Percentiles rank a stretch among this genome's conserved stretches.
These are phyloP conservation scores for Aphanomyces astaci DNA, from an alignment of 352 stramenopile genomes.

Conservation along the genomic window DNA sequence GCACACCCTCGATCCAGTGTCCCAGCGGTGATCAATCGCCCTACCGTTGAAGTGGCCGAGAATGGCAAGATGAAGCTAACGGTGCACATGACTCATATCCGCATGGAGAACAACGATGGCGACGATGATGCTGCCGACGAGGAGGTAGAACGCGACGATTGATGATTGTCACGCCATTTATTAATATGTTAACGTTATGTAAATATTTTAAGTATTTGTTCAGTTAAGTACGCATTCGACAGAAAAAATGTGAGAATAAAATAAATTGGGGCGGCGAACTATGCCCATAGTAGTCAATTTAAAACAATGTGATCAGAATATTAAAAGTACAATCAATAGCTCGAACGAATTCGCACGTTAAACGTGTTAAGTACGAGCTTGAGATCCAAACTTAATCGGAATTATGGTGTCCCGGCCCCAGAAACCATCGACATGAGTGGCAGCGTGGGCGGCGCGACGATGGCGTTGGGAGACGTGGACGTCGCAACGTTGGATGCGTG, in stretches of 20 bases:
- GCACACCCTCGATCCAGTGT: not conserved
- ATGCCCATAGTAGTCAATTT: too few species aligned
- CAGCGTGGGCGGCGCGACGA: constrained; percentile 8
- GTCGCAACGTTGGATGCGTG: constrained; percentile 90
- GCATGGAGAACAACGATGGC: not conserved
- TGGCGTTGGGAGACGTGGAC: constrained; percentile 38
- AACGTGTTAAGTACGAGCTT: not conserved
- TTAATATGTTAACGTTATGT: too few species aligned
- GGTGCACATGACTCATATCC: constrained; percentile 3
- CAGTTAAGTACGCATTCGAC: too few species aligned
- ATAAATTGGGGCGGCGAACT: too few species aligned
- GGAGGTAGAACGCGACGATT: too few species aligned
- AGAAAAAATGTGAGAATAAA: too few species aligned
- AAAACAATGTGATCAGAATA: too few species aligned
- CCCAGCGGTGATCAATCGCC: not conserved
- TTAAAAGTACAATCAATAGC: too few species aligned
- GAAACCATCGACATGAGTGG: not conserved
- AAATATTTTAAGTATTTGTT: too few species aligned
- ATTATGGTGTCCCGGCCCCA: not conserved
- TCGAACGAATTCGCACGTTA: too few species aligned
- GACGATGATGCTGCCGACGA: not conserved
- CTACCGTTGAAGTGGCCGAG: not conserved
- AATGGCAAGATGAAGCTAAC: constrained; percentile 6
- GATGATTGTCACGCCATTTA: too few species aligned
- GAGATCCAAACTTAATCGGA: constrained; percentile 6